Evolutionary conservation across 257 asterid species (phyloP).

Genomic region (Solanum microdontum): DNA sequence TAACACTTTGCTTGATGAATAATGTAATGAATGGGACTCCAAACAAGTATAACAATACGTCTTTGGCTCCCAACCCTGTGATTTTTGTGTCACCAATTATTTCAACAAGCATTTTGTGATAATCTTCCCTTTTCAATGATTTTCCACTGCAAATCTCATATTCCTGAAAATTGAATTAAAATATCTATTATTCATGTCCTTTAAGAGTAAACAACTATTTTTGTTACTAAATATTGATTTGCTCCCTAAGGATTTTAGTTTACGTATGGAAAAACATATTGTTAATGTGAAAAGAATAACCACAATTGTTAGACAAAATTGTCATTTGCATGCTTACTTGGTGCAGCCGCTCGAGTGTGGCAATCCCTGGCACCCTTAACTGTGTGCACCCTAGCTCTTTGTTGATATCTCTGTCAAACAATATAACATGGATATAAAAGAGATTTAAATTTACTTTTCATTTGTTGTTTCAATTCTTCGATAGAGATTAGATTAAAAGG

Average conservation of each 20-base stretch:
- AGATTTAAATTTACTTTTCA: not conserved
- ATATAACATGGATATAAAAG: not conserved
- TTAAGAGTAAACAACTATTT: not conserved
- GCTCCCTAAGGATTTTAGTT: not conserved
- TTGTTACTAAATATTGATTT: not conserved
- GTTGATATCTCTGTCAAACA: constrained; percentile 46
- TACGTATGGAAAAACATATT: not conserved
- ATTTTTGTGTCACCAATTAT: constrained; percentile 59
- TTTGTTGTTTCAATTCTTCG: not conserved
- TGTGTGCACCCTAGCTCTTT: constrained; percentile 48
- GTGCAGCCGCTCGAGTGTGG: constrained; percentile 31
- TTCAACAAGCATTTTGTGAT: constrained; percentile 43
- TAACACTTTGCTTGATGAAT: constrained; percentile 31
- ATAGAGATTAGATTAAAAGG: not conserved
- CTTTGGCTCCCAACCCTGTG: constrained; percentile 59
- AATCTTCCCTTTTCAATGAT: constrained; percentile 43
- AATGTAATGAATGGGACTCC: constrained; percentile 56
- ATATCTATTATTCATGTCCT: not conserved
- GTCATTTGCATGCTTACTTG: constrained; percentile 17
- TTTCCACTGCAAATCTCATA: constrained; percentile 40
- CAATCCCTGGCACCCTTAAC: constrained; percentile 37
- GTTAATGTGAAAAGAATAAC: not conserved
- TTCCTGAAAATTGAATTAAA: constrained; percentile 22
- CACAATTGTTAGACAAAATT: not conserved
- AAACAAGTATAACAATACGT: constrained; percentile 43